These are phyloP conservation scores for Yarrowia sp. DNA, from an alignment of 805 yeast genomes.

Conservation along the genomic window DNA sequence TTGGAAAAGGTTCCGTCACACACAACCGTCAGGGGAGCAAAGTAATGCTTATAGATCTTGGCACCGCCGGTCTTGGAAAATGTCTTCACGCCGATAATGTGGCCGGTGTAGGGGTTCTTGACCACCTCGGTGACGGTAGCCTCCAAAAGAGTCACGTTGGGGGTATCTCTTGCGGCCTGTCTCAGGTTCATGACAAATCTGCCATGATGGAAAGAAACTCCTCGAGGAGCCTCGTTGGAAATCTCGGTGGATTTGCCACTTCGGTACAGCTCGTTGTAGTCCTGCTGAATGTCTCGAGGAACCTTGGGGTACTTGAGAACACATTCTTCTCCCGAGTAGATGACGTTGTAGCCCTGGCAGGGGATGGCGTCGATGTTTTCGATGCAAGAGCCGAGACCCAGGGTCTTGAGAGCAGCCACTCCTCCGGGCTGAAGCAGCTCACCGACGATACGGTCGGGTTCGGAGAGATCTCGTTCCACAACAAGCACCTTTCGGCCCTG, in stretches of 20 bases:
- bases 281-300: conserved; percentile 39
- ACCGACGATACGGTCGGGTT: conserved; percentile 96
- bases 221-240: conserved; percentile 49
- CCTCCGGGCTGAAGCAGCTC: conserved; percentile 98
- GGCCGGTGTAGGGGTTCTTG: conserved; percentile 58
- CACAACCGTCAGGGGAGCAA: conserved; percentile 71
- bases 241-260: conserved; percentile 49
- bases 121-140: conserved; percentile 80
- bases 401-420: conserved; percentile 76
- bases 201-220: conserved; percentile 94
- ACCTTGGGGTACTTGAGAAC: conserved; percentile 68
- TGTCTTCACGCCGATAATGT: conserved; percentile 73
- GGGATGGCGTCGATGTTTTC: conserved; percentile 79
- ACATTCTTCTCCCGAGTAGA: conserved; percentile 65
- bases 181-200: conserved; percentile 81
- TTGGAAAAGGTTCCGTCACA: conserved; percentile 96
- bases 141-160: conserved; percentile 77
- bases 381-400: conserved; percentile 81
- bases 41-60: conserved; percentile 52
- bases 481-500: conserved; percentile 84
- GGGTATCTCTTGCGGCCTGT: conserved; percentile 67
- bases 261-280: conserved; percentile 30
- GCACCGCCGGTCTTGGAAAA: conserved; percentile 46
- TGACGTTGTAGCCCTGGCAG: conserved; percentile 81
- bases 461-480: conserved; percentile 85